A percentile compares a stretch with the other conserved stretches of the same genome.
Evolutionary conservation across 176 grass and related monocot genomes (phyloP).

Genomic region (Miscanthus lutarioriparius): DNA sequence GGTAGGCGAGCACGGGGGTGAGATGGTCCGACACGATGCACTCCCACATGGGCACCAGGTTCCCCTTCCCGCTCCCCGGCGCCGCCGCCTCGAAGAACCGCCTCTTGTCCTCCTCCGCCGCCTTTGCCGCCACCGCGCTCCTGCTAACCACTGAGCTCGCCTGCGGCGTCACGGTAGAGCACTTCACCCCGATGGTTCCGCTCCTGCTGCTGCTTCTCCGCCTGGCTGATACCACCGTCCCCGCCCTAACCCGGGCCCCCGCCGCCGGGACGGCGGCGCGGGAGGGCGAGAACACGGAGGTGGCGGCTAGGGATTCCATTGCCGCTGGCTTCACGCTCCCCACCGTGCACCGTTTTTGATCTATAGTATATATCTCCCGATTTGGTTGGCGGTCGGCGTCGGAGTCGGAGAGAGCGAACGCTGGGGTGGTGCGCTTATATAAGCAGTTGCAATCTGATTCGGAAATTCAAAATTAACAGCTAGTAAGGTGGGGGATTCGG

Average conservation of each 20-base stretch:
- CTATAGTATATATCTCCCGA: neutral
- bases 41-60: constrained; percentile 73
- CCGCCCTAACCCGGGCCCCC: constrained; percentile 16
- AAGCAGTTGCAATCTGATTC: neutral
- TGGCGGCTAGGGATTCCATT: constrained; percentile 53
- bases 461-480: neutral
- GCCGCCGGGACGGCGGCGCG: constrained; percentile 22
- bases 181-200: constrained; percentile 5
- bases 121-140: constrained; percentile 35
- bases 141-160: constrained; percentile 21
- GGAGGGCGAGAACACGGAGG: constrained; percentile 40
- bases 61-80: constrained; percentile 55
- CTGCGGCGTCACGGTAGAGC: constrained; percentile 16
- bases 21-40: constrained; percentile 88
- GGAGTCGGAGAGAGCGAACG: neutral
- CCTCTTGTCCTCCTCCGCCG: constrained; percentile 45
- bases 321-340: neutral
- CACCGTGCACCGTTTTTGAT: neutral
- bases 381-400: constrained; percentile 16
- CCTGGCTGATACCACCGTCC: neutral
- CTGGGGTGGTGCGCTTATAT: constrained; percentile 8
- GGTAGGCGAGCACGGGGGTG: constrained; percentile 82
- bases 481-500: neutral
- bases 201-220: neutral
- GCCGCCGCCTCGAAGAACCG: constrained; percentile 74